Evolutionary conservation across 2,329 filamentous ascomycete species (phyloP).

Genomic region (Apiospora pterosperma): DNA sequence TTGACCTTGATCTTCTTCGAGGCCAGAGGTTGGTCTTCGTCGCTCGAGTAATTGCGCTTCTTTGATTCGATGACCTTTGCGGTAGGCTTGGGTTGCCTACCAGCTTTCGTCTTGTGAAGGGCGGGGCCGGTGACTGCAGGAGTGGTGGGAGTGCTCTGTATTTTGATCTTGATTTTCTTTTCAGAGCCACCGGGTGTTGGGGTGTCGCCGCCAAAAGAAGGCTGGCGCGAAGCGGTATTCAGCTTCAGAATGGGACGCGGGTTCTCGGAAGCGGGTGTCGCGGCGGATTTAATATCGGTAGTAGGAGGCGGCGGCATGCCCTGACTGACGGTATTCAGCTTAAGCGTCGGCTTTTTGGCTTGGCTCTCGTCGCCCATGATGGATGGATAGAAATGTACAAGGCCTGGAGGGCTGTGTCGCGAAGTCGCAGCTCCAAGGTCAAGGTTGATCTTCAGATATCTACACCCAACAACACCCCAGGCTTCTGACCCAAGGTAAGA

Average conservation of each 20-base stretch:
- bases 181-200: constrained; percentile 26
- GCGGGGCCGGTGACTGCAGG: constrained; percentile 21
- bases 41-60: constrained; percentile 57
- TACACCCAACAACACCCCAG: background rate
- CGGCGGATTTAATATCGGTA: constrained; percentile 7
- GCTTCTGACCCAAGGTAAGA: too few relatives aligned
- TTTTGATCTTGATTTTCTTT: constrained; percentile 38
- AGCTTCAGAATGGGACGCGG: constrained; percentile 29
- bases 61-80: constrained; percentile 55
- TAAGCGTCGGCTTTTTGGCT: constrained; percentile 24
- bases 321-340: constrained; percentile 23
- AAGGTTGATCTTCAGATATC: background rate
- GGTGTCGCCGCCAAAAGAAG: constrained; percentile 23
- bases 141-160: constrained; percentile 27
- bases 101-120: constrained; percentile 54
- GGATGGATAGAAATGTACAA: background rate
- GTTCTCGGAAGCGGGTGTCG: constrained; percentile 19
- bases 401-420: background rate
- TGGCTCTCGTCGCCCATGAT: constrained; percentile 10
- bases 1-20: constrained; percentile 55
- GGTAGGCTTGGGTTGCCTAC: constrained; percentile 56
- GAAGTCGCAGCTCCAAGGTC: background rate
- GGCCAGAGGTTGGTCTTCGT: constrained; percentile 36
- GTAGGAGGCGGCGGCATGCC: constrained; percentile 26
- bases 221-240: constrained; percentile 23